Evolutionary conservation across 2,329 filamentous ascomycete genomes (phyloP).

Genomic region (Trichophyton mentagrophytes): DNA sequence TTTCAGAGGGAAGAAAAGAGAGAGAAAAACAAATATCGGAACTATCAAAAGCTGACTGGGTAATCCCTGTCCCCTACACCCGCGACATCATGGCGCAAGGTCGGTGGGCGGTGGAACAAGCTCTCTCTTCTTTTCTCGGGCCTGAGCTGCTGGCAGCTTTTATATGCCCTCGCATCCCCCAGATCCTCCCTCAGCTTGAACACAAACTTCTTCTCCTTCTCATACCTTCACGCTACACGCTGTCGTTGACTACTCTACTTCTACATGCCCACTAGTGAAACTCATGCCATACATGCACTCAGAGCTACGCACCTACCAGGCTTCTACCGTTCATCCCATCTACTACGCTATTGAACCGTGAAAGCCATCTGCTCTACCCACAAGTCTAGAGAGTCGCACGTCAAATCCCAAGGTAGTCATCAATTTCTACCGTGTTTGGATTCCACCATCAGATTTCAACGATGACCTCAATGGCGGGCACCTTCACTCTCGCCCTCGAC

Average conservation of each 20-base stretch:
- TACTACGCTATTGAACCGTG: neutral
- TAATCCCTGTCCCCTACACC: constrained; percentile 3
- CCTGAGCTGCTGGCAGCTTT: neutral
- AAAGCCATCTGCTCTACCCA: neutral
- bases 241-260: neutral
- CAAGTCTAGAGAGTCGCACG: neutral
- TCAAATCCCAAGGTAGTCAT: neutral
- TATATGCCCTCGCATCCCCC: neutral
- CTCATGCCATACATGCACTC: constrained; percentile 2
- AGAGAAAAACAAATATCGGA: neutral
- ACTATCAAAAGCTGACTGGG: neutral
- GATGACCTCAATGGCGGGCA: constrained; percentile 3
- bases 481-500: constrained; percentile 1
- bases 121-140: neutral
- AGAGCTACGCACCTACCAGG: neutral
- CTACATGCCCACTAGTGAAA: neutral
- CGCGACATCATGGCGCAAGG: constrained; percentile 4
- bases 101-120: constrained; percentile 3
- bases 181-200: neutral
- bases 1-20: neutral
- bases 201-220: neutral
- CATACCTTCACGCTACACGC: neutral
- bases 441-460: neutral
- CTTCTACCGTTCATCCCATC: neutral
- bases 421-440: too few species aligned